Evolutionary conservation across 2,329 filamentous ascomycete species (phyloP), one percentile per base, ranked within the genome.

Genomic region (Aspergillus fijiensis): DNA sequence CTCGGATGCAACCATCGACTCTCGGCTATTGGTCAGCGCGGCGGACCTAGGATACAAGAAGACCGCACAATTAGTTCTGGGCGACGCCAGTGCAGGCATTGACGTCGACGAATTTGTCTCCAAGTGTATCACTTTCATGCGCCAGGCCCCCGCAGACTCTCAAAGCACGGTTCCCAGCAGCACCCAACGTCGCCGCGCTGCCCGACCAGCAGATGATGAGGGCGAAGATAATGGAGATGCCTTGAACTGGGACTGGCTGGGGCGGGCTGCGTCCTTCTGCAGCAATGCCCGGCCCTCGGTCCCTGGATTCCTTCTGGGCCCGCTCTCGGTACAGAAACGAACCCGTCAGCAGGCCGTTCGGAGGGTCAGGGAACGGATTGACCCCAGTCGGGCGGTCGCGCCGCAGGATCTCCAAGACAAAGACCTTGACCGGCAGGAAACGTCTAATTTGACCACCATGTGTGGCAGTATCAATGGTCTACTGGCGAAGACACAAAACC

Each of bases 51-150:
- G 90, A 0, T 88, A 89, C 68, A 91, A 90, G 67, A 92, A 92
- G 72, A 89, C 91, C 0, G 82, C 89, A 49, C 87, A 88, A 55
- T 82, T 96, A 27, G 87, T 89, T 1, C 82, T 91, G 31, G 92
- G 92, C 6, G 89, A 89, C 67, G 79, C 84, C 2, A 85, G 86
- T 2, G 87, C 89, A 54, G 91, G 92, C 7, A 79, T 99, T 23
- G 93, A 98, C 70, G 83, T 96, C 0, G 93, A 98, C 62, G 91
- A 96, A 68, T 96, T 98, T 70, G 86, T 98, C 14, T 90, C 90
- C 0, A 96, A 96, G 75, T 94, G 90, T 74, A 92, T 96, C 61
- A 85, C 85, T 3, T 98, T 90, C 72, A 97, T 98, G 92, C 87
- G 86, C 23, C 82, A 85, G 39, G 89, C 86, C 3, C 80, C 83